These are phyloP conservation scores for Tirmania nivea DNA, from an alignment of 495 filamentous ascomycete genomes.

Conservation along the genomic window DNA sequence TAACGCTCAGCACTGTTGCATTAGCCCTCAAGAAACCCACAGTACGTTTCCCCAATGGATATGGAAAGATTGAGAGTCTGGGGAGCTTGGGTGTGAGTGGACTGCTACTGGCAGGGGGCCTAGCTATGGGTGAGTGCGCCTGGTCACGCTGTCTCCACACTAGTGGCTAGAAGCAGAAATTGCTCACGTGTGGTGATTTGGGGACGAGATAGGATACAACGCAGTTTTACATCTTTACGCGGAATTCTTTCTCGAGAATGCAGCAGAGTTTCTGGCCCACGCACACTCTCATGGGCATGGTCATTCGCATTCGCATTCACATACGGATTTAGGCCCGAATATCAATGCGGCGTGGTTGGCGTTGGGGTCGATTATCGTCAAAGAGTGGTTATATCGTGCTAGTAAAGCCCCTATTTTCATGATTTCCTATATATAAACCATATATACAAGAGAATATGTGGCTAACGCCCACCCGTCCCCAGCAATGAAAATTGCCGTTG, in stretches of 20 bases:
- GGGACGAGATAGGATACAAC: conserved; percentile 8
- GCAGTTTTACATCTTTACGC: conserved; percentile 34
- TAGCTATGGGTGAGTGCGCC: conserved; percentile 42
- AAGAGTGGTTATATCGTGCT: conserved; percentile 91
- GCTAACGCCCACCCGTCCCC: neutral
- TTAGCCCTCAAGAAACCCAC: conserved; percentile 73
- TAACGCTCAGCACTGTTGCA: conserved; percentile 80
- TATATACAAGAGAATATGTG: neutral
- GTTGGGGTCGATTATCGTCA: conserved; percentile 69
- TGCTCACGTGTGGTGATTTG: neutral
- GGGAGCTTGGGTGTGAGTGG: conserved; percentile 82
- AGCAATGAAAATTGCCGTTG: conserved; percentile 93
- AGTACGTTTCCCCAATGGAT: conserved; percentile 63
- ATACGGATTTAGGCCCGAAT: conserved; percentile 44
- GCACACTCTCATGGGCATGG: conserved; percentile 39
- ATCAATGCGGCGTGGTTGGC: conserved; percentile 90
- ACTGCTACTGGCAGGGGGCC: conserved; percentile 63
- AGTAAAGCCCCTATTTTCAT: conserved; percentile 34
- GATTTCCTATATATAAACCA: no score
- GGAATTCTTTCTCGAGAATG: conserved; percentile 57
- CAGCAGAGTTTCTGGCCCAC: conserved; percentile 36
- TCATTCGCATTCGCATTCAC: conserved; percentile 29
- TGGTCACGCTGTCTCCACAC: neutral
- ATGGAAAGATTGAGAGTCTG: conserved; percentile 92
- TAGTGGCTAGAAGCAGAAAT: neutral